Conservation (phyloP, 192 early-diverging fungal species). For the Paraglomus brasilianum region DNA sequence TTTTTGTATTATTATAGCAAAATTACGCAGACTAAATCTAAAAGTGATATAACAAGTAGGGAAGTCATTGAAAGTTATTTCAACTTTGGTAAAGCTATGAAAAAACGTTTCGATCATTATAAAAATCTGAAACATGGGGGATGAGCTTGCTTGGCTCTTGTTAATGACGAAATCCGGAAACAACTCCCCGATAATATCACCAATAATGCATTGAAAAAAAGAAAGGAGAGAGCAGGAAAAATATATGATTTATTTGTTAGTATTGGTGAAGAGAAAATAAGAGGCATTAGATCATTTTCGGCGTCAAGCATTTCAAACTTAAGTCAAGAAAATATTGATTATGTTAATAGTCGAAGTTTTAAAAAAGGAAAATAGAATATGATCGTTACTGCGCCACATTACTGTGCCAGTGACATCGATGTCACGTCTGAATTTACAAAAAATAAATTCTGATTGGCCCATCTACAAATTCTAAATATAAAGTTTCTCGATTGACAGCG, state of each 20-base stretch:
- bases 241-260: conserved; percentile 9
- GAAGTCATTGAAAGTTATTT: conserved; percentile 3
- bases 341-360: conserved; percentile 8
- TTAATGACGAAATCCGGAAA: conserved; percentile 9
- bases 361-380: too few relatives aligned
- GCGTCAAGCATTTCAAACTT: conserved; percentile 4
- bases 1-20: conserved; percentile 5
- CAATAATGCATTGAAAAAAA: conserved; percentile 5
- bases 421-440: too few relatives aligned
- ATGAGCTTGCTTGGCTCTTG: not conserved
- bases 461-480: too few relatives aligned
- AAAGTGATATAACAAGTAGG: conserved; percentile 3
- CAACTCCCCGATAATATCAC: conserved; percentile 6
- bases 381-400: too few relatives aligned
- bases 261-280: conserved; percentile 9
- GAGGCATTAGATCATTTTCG: conserved; percentile 6
- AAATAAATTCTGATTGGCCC: too few relatives aligned
- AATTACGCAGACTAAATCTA: conserved; percentile 6
- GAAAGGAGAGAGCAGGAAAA: conserved; percentile 4
- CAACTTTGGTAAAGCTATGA: not conserved
- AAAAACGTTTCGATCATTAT: conserved; percentile 9
- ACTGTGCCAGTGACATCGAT: too few relatives aligned
- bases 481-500: too few relatives aligned
- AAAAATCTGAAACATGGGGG: not conserved
- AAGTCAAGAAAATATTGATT: conserved; percentile 13